These are phyloP conservation scores for Akanthomyces muscarius DNA, from an alignment of 2,329 filamentous ascomycete species.

Conservation along the genomic window DNA sequence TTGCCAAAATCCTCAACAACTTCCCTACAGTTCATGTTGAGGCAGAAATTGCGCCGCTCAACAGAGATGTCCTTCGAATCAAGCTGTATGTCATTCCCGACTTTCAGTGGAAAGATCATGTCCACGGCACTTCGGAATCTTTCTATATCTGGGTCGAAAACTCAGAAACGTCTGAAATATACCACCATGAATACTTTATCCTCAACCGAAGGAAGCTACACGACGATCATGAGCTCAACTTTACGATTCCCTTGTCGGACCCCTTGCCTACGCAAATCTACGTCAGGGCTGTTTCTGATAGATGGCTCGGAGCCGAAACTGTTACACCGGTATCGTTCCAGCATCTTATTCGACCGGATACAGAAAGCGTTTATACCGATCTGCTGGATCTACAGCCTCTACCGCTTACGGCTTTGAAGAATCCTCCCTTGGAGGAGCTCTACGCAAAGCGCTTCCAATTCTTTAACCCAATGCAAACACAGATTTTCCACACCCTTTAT, in stretches of 20 bases:
- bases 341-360: slow-evolving; percentile 94
- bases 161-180: slow-evolving; percentile 94
- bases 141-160: slow-evolving; percentile 99
- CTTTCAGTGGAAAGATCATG: slow-evolving; percentile 89
- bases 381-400: slow-evolving; percentile 87
- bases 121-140: slow-evolving; percentile 91
- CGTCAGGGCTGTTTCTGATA: slow-evolving; percentile 86
- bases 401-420: slow-evolving; percentile 81
- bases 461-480: slow-evolving; percentile 99
- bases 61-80: slow-evolving; percentile 90
- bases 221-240: slow-evolving; percentile 96
- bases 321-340: slow-evolving; percentile 95
- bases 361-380: slow-evolving; percentile 95
- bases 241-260: slow-evolving; percentile 92
- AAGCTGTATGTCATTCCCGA: slow-evolving; percentile 82
- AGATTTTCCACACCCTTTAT: slow-evolving; percentile 96
- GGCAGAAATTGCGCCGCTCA: slow-evolving; percentile 90
- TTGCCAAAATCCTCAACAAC: slow-evolving; percentile 77
- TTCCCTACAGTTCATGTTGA: slow-evolving; percentile 91
- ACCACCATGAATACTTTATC: slow-evolving; percentile 96
- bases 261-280: slow-evolving; percentile 95
- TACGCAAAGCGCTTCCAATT: slow-evolving; percentile 87
- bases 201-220: slow-evolving; percentile 83
- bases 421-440: slow-evolving; percentile 79
- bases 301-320: slow-evolving; percentile 95